These are phyloP conservation scores for Populus nigra DNA, from an alignment of 345 rosid genomes.

Conservation along the genomic window DNA sequence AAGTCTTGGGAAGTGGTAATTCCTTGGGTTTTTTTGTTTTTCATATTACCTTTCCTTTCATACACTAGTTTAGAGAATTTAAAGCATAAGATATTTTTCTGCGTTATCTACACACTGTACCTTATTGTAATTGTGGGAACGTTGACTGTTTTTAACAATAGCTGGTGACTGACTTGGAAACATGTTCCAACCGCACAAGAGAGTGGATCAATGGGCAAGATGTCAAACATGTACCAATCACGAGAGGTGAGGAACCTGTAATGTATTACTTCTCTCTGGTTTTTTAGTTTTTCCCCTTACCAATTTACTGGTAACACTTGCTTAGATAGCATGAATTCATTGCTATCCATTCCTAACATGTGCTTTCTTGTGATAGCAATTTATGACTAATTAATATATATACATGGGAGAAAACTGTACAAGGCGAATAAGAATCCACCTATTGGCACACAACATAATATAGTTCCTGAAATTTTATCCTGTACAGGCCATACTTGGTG, in stretches of 20 bases:
- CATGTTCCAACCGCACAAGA: conserved; percentile 45
- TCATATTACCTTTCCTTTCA: not conserved
- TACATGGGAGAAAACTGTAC: not conserved
- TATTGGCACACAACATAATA: not conserved
- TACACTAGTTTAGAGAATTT: not conserved
- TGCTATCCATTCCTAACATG: not conserved
- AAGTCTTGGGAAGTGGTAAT: conserved; percentile 76
- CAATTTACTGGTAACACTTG: not conserved
- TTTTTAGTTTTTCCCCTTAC: not conserved
- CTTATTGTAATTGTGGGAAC: conserved; percentile 7
- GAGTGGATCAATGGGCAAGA: conserved; percentile 41
- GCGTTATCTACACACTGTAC: conserved; percentile 7
- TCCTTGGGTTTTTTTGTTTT: conserved; percentile 6
- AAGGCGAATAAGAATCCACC: not conserved
- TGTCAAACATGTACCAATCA: conserved; percentile 23
- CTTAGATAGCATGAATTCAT: not conserved
- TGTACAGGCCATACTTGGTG: not conserved
- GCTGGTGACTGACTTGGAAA: conserved; percentile 63
- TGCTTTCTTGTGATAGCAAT: not conserved
- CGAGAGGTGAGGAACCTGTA: conserved; percentile 44
- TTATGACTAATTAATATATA: not conserved
- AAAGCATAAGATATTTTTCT: not conserved
- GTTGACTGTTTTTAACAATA: conserved; percentile 38
- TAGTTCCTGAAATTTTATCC: not conserved
- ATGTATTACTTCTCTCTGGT: not conserved